phyloP scores from a whole-genome alignment of 2,329 filamentous ascomycete species.

The Phaeosphaeriaceae sp. region DNA sequence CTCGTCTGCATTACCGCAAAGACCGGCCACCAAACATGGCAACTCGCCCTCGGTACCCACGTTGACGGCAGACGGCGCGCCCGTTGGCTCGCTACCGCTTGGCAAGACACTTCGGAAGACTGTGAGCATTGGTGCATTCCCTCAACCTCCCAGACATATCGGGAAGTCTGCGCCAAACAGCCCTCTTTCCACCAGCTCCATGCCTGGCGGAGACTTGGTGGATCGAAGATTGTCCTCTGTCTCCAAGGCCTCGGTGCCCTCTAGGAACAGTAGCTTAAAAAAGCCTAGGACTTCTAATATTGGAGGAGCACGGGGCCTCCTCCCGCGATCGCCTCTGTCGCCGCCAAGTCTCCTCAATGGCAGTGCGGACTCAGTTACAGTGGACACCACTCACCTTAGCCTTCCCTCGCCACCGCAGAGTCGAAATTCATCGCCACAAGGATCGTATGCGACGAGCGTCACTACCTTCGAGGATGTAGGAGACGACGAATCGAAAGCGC shows the following conservation, averaged over 20 bases:
- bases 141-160: conserved; percentile 79
- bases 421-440: conserved; percentile 88
- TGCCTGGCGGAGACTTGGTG: conserved; percentile 42
- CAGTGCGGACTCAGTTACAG: conserved; percentile 77
- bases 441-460: conserved; percentile 86
- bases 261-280: conserved; percentile 46
- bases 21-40: conserved; percentile 33
- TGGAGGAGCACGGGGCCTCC: conserved; percentile 37
- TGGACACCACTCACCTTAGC: conserved; percentile 71
- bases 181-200: conserved; percentile 59
- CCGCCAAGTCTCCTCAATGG: conserved; percentile 80
- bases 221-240: conserved; percentile 39
- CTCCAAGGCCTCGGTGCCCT: conserved; percentile 37
- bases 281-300: conserved; percentile 57
- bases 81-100: conserved; percentile 32
- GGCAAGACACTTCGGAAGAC: conserved; percentile 81
- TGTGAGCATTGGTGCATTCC: conserved; percentile 93
- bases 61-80: conserved; percentile 52
- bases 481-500: conserved; percentile 66
- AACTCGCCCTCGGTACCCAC: conserved; percentile 57
- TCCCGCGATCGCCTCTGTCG: conserved; percentile 52
- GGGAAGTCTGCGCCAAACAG: conserved; percentile 59
- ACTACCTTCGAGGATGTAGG: conserved; percentile 85
- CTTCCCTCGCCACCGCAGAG: conserved; percentile 85
- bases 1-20: conserved; percentile 40